A percentile compares a stretch with the other conserved stretches of the same genome.
phyloP scores from a whole-genome alignment of 495 filamentous ascomycete species.

The Umbilicaria muhlenbergii region DNA sequence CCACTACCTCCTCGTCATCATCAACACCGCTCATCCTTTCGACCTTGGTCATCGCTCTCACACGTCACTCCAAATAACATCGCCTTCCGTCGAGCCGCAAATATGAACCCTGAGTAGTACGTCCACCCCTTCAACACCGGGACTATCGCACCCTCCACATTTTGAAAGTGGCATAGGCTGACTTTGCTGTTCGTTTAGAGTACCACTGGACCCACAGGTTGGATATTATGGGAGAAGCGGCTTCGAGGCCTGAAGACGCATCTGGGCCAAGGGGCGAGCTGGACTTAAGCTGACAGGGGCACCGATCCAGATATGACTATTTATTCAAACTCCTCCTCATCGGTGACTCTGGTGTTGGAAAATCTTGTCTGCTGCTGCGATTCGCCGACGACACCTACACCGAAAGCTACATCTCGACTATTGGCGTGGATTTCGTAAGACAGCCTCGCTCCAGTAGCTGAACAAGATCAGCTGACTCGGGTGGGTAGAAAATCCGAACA shows the following conservation, averaged over 20 bases:
- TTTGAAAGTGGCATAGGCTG: too few relatives aligned
- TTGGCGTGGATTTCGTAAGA: conserved; percentile 95
- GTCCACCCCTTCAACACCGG: conserved; percentile 21
- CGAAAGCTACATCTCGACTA: conserved; percentile 99
- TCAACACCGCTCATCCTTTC: too few relatives aligned
- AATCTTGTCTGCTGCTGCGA: conserved; percentile 93
- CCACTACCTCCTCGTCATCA: too few relatives aligned
- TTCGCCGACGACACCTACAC: conserved; percentile 99
- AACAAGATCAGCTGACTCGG: conserved; percentile 12
- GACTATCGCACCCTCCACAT: conserved; percentile 6
- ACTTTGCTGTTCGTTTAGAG: too few relatives aligned
- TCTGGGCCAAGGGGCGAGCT: not conserved
- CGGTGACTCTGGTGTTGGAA: conserved; percentile 98
- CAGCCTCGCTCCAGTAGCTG: conserved; percentile 1
- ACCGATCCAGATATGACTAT: conserved; percentile 80
- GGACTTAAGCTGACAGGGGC: conserved; percentile 2
- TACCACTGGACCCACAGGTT: too few relatives aligned
- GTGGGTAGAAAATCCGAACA: conserved; percentile 87
- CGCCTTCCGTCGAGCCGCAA: conserved; percentile 20
- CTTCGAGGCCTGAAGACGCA: too few relatives aligned
- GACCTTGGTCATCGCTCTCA: not conserved
- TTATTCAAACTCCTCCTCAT: conserved; percentile 99
- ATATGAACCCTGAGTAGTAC: conserved; percentile 93
- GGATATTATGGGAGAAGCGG: too few relatives aligned
- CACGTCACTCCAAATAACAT: not conserved